phyloP scores from a whole-genome alignment of 352 stramenopile species.

The Globisporangium uncinulatum region DNA sequence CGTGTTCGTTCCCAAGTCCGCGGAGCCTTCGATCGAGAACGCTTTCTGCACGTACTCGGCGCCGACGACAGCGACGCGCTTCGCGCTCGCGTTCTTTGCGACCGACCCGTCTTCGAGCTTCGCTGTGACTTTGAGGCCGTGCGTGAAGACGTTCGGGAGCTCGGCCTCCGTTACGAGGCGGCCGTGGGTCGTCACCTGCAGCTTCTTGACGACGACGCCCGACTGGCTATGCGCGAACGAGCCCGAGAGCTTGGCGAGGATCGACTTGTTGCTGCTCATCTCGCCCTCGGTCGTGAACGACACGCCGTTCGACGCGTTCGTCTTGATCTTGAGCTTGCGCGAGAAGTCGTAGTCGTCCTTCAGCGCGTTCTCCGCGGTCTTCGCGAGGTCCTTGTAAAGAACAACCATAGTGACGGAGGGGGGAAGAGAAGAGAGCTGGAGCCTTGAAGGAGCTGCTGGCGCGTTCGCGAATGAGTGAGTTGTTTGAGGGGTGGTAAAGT shows the following conservation, averaged over 20 bases:
- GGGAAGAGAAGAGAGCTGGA: not conserved
- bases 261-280: conserved; percentile 84
- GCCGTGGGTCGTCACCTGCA: conserved; percentile 82
- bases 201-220: conserved; percentile 81
- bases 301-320: conserved; percentile 80
- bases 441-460: not conserved
- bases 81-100: conserved; percentile 72
- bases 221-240: conserved; percentile 58
- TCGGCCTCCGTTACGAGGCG: conserved; percentile 73
- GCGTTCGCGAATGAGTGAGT: not conserved
- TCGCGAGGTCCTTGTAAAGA: conserved; percentile 85
- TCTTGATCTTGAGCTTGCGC: conserved; percentile 90
- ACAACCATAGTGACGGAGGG: conserved; percentile 42
- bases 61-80: conserved; percentile 69
- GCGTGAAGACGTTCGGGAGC: conserved; percentile 72
- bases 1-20: conserved; percentile 53
- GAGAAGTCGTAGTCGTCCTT: conserved; percentile 88
- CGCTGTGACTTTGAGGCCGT: conserved; percentile 75
- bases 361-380: conserved; percentile 82
- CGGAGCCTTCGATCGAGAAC: conserved; percentile 52
- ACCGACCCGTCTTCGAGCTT: conserved; percentile 82
- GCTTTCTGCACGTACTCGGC: conserved; percentile 67
- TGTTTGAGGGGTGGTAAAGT: too few species aligned
- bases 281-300: conserved; percentile 84
- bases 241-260: conserved; percentile 76